phyloP scores from a whole-genome alignment of 495 filamentous ascomycete species.

The Hypoxylon lienhwacheense region DNA sequence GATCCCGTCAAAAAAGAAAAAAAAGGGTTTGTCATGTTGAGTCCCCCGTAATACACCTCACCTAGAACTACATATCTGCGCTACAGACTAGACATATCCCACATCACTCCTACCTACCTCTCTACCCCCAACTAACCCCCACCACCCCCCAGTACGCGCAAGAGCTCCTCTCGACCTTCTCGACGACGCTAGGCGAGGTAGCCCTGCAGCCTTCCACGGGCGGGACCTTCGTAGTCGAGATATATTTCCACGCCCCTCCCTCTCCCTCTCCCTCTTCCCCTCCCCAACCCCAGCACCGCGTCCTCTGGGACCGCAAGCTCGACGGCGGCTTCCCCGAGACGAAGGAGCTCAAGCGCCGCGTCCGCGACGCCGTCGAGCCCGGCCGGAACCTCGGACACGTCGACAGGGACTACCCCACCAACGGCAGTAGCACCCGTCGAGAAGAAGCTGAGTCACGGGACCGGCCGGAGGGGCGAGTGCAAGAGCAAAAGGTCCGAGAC shows the following conservation, averaged over 20 bases:
- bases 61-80: too few relatives aligned
- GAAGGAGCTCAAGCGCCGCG: constrained; percentile 85
- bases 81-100: too few relatives aligned
- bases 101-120: too few relatives aligned
- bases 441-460: too few relatives aligned
- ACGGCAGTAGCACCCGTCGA: not conserved
- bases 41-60: too few relatives aligned
- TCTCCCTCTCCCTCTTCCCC: constrained; percentile 11
- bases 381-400: constrained; percentile 79
- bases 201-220: constrained; percentile 85
- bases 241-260: constrained; percentile 45
- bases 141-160: constrained; percentile 71
- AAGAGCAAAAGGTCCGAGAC: not conserved
- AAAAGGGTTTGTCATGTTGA: too few relatives aligned
- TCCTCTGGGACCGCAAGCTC: constrained; percentile 86
- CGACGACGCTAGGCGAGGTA: constrained; percentile 81
- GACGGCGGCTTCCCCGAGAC: constrained; percentile 93
- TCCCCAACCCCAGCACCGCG: constrained; percentile 46
- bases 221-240: constrained; percentile 75
- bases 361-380: constrained; percentile 83
- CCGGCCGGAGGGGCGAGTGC: not conserved
- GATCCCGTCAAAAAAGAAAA: too few relatives aligned
- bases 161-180: constrained; percentile 97
- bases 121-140: too few relatives aligned
- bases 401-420: constrained; percentile 52